phyloP scores from a whole-genome alignment of 2,329 filamentous ascomycete genomes.

The Colletotrichum higginsianum region DNA sequence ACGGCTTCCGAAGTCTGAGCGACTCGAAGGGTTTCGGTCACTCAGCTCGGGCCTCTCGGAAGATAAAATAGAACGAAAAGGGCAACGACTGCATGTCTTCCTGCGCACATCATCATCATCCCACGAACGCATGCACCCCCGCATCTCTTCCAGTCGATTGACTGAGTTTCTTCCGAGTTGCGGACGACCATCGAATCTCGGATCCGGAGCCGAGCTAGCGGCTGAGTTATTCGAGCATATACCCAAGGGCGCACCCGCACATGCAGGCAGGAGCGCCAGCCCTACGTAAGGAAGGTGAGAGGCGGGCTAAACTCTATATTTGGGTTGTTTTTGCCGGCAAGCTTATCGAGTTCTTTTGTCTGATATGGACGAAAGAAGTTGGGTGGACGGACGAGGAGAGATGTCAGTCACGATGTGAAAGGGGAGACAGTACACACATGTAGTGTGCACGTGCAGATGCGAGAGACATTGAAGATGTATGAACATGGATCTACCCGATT shows the following conservation, averaged over 20 bases:
- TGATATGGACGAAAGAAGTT: neutral
- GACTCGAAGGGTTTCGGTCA: too few relatives aligned
- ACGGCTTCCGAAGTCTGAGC: neutral
- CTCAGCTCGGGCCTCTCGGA: neutral
- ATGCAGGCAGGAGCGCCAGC: neutral
- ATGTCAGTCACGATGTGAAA: too few relatives aligned
- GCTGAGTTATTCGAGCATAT: neutral
- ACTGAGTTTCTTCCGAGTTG: neutral
- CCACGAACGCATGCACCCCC: too few relatives aligned
- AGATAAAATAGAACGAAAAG: neutral
- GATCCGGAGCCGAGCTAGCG: neutral
- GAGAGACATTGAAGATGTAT: neutral
- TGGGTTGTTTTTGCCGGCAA: neutral
- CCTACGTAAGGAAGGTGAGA: neutral
- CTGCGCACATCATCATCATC: too few relatives aligned
- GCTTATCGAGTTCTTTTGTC: neutral
- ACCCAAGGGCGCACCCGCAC: neutral
- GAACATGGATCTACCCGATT: neutral
- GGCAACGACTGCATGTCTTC: neutral
- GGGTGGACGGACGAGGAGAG: neutral
- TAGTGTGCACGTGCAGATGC: neutral
- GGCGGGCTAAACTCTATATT: neutral
- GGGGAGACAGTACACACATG: neutral
- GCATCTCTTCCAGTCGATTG: too few relatives aligned
- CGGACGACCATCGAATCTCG: neutral